Conservation (phyloP, 305 asterid species). For the Fraxinus sp. region DNA sequence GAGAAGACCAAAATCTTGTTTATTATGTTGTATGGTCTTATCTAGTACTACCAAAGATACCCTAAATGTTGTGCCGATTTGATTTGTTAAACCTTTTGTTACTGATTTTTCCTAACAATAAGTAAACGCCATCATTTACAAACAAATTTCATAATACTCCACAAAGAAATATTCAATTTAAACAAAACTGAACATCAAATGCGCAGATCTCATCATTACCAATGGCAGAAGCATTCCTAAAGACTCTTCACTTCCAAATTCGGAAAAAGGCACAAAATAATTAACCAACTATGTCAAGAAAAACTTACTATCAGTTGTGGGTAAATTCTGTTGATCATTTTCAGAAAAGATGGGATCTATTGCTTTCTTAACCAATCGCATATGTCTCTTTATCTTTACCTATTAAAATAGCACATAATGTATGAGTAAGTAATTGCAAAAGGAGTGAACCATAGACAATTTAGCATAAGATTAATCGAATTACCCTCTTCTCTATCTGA, state of each 20-base stretch:
- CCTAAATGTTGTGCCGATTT: neutral
- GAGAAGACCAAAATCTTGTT: neutral
- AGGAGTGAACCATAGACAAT: neutral
- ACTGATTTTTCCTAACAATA: neutral
- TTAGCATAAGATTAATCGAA: constrained; percentile 13
- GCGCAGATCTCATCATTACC: neutral
- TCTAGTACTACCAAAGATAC: neutral
- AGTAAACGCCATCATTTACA: neutral
- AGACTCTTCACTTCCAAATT: neutral
- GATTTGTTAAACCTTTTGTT: neutral
- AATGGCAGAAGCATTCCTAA: neutral
- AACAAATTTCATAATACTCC: neutral
- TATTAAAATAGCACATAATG: constrained; percentile 20
- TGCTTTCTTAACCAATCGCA: constrained; percentile 52
- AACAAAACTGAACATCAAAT: neutral
- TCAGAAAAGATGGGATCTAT: constrained; percentile 66
- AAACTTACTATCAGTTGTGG: constrained; percentile 28
- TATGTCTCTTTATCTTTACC: constrained; percentile 61
- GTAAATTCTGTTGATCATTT: constrained; percentile 42
- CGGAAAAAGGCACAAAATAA: neutral
- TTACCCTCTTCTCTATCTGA: constrained; percentile 53
- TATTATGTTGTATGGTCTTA: neutral
- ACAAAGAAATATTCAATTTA: neutral
- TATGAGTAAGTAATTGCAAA: neutral
- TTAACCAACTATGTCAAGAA: neutral